A percentile compares a stretch with the other conserved stretches of the same genome.
These are phyloP conservation scores for Eimeria nieschulzi DNA, from an alignment of 169 alveolate species.

Conservation along the genomic window DNA sequence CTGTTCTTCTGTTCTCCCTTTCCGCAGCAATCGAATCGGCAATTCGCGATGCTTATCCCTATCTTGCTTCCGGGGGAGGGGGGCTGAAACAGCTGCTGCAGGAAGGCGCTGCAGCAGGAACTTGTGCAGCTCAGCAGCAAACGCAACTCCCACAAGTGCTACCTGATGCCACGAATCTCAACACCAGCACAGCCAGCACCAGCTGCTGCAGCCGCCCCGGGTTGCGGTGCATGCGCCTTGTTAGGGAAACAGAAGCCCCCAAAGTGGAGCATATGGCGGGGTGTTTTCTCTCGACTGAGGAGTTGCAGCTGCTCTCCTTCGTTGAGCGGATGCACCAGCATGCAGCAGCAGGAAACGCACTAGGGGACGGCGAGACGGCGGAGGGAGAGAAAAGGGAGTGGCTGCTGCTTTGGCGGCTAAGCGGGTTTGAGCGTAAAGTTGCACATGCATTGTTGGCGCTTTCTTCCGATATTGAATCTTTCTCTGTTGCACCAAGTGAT, in stretches of 20 bases:
- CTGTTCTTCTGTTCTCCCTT: neutral
- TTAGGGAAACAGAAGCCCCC: neutral
- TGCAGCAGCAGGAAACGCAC: conserved; percentile 22
- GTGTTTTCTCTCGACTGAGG: neutral
- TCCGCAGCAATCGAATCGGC: conserved; percentile 13
- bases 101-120: conserved; percentile 33
- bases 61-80: conserved; percentile 27
- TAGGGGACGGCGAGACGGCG: neutral
- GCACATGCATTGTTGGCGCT: conserved; percentile 45
- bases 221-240: conserved; percentile 9
- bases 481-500: neutral
- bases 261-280: neutral
- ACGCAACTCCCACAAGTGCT: neutral
- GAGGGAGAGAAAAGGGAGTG: neutral
- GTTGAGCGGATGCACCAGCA: conserved; percentile 16
- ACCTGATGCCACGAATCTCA: neutral
- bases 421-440: conserved; percentile 54
- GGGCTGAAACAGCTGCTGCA: conserved; percentile 37
- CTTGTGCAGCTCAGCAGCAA: conserved; percentile 9
- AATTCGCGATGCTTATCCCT: conserved; percentile 14
- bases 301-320: neutral
- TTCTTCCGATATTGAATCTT: conserved; percentile 12
- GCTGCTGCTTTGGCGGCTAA: conserved; percentile 56
- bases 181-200: neutral
- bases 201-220: conserved; percentile 11